These are phyloP conservation scores for Orbilia quercus DNA, from an alignment of 2,329 filamentous ascomycete species.

Conservation along the genomic window DNA sequence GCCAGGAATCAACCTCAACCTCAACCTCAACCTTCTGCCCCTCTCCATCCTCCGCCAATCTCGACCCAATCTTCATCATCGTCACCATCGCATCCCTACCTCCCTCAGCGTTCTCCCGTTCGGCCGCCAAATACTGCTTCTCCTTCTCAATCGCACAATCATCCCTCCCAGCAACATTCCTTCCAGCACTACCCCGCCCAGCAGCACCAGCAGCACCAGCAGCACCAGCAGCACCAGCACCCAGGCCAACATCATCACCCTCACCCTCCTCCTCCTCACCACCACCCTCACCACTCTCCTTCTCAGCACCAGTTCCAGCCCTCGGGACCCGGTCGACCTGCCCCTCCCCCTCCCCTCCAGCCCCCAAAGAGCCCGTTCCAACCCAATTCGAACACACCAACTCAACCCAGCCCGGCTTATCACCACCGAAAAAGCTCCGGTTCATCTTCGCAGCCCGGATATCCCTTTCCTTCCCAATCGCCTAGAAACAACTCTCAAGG, in stretches of 20 bases:
- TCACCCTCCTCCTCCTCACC: slow-evolving; percentile 47
- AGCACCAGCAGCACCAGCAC: no score
- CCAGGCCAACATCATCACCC: slow-evolving; percentile 49
- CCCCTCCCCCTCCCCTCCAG: slow-evolving; percentile 50
- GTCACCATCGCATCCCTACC: slow-evolving; percentile 35
- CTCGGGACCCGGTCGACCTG: slow-evolving; percentile 37
- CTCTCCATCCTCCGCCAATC: slow-evolving; percentile 34
- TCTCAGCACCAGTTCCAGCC: slow-evolving; percentile 57
- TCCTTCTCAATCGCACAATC: slow-evolving; percentile 11
- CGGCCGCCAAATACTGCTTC: slow-evolving; percentile 15
- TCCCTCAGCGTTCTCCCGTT: slow-evolving; percentile 46
- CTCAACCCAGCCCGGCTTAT: slow-evolving; percentile 52
- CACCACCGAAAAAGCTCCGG: slow-evolving; percentile 49
- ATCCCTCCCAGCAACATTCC: slow-evolving; percentile 47
- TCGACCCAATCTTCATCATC: slow-evolving; percentile 9
- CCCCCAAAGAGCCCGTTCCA: slow-evolving; percentile 58
- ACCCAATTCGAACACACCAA: slow-evolving; percentile 36
- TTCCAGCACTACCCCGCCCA: slow-evolving; percentile 54
- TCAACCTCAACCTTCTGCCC: slow-evolving; percentile 29
- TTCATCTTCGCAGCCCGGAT: slow-evolving; percentile 52
- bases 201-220: no score
- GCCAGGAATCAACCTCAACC: slow-evolving; percentile 52
- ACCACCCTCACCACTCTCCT: slow-evolving; percentile 34
- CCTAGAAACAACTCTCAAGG: slow-evolving; percentile 44
- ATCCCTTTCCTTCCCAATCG: slow-evolving; percentile 46